Conservation (phyloP, 352 stramenopile species). For the Globisporangium orthogonon region DNA sequence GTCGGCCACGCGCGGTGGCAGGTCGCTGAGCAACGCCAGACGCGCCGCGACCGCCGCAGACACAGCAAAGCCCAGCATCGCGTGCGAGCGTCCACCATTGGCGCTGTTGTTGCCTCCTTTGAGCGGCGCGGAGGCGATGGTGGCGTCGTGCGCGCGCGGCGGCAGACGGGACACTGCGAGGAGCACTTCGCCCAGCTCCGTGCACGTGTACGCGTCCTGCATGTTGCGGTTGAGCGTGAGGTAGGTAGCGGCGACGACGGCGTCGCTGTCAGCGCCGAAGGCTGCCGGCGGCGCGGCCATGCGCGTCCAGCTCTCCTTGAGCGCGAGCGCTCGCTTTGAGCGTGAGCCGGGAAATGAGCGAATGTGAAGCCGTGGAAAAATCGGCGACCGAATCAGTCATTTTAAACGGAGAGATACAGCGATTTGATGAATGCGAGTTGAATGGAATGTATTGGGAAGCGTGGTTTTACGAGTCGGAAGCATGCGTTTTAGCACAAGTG, state of each 20-base stretch:
- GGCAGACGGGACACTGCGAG: constrained; percentile 28
- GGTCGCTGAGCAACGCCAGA: constrained; percentile 18
- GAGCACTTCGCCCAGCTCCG: constrained; percentile 48
- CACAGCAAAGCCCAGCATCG: constrained; percentile 25
- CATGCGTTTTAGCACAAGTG: not conserved
- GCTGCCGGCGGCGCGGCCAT: constrained; percentile 6
- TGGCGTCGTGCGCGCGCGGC: constrained; percentile 2
- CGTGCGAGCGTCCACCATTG: constrained; percentile 5
- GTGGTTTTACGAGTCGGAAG: not conserved
- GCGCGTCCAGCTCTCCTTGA: constrained; percentile 1
- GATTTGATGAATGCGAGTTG: not conserved
- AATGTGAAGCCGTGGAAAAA: not conserved
- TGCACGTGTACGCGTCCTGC: constrained; percentile 12
- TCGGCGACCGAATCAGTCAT: not conserved
- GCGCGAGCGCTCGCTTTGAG: constrained; percentile 2
- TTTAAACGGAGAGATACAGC: not conserved
- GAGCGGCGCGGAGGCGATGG: constrained; percentile 1
- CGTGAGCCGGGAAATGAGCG: not conserved
- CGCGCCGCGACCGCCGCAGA: constrained; percentile 24
- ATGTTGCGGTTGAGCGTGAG: constrained; percentile 11
- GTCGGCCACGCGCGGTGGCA: constrained; percentile 35
- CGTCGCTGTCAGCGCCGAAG: not conserved
- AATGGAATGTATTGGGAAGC: not conserved
- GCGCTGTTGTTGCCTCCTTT: constrained; percentile 5
- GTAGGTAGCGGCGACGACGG: not conserved